A percentile compares a stretch with the other conserved stretches of the same genome.
Evolutionary conservation across 176 grass and related monocot genomes (phyloP).

Genomic region (Musa itinerans): DNA sequence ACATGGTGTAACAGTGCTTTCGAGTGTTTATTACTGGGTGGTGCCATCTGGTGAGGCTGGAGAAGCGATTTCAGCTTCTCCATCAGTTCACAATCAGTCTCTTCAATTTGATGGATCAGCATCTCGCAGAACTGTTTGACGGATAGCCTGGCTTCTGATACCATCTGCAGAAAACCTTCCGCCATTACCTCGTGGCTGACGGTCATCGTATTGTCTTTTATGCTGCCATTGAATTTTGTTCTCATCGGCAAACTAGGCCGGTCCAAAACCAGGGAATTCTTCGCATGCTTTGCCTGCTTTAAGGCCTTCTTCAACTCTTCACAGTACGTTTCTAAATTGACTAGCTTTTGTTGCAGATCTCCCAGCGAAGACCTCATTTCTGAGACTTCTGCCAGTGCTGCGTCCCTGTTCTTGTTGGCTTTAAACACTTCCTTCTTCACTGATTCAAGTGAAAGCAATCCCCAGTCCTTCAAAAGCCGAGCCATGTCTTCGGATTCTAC

Average conservation of each 20-base stretch:
- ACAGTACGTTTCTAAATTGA: slow-evolving; percentile 40
- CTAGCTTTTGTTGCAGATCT: slow-evolving; percentile 9
- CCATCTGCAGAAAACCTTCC: slow-evolving; percentile 88
- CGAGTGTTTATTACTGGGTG: slow-evolving; percentile 26
- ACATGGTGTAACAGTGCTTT: slow-evolving; percentile 71
- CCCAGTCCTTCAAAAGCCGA: neutral
- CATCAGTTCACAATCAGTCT: slow-evolving; percentile 49
- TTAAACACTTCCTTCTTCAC: slow-evolving; percentile 10
- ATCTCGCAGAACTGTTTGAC: slow-evolving; percentile 87
- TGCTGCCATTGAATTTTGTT: slow-evolving; percentile 31
- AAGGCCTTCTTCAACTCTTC: slow-evolving; percentile 79
- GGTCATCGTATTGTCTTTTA: slow-evolving; percentile 48
- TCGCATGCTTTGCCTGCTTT: slow-evolving; percentile 55
- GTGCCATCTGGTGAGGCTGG: slow-evolving; percentile 42
- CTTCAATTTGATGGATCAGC: slow-evolving; percentile 67
- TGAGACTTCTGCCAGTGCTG: slow-evolving; percentile 1
- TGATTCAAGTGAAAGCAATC: slow-evolving; percentile 8
- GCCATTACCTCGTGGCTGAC: slow-evolving; percentile 87
- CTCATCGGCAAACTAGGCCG: slow-evolving; percentile 45
- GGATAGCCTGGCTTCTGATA: slow-evolving; percentile 81
- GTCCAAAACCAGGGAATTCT: slow-evolving; percentile 32
- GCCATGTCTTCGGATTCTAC: slow-evolving; percentile 41
- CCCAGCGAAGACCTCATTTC: slow-evolving; percentile 14
- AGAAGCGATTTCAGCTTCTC: slow-evolving; percentile 64
- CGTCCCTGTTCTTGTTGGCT: slow-evolving; percentile 1